Conservation (phyloP, 2,329 filamentous ascomycete genomes). For the Phialocephala subalpina region DNA sequence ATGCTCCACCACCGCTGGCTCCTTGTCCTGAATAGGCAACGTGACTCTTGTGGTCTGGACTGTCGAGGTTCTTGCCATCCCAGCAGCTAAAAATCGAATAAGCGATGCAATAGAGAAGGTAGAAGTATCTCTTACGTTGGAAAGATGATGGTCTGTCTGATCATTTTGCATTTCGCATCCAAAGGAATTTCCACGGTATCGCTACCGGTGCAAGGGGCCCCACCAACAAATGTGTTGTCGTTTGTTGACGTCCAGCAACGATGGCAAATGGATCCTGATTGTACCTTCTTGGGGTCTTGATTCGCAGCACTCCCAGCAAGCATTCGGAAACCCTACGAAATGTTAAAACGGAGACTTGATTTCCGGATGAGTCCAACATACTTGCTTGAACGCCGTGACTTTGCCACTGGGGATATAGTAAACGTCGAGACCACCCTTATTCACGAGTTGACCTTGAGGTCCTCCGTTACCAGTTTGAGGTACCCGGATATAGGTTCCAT, state of each 20-base stretch:
- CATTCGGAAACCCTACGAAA: conserved; percentile 32
- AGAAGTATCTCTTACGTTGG: conserved; percentile 44
- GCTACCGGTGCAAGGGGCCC: conserved; percentile 60
- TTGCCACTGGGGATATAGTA: conserved; percentile 35
- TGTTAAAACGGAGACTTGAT: conserved; percentile 19
- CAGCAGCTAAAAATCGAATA: conserved; percentile 74
- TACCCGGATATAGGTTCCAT: conserved; percentile 65
- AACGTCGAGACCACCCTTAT: conserved; percentile 33
- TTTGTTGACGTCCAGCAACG: conserved; percentile 48
- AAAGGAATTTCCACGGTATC: conserved; percentile 61
- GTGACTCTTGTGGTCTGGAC: no score
- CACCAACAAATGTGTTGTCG: conserved; percentile 64
- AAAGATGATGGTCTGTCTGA: conserved; percentile 63
- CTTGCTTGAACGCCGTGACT: conserved; percentile 46
- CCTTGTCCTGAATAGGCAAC: conserved; percentile 77
- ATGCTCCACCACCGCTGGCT: conserved; percentile 74
- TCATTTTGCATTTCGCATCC: conserved; percentile 58
- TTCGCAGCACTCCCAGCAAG: conserved; percentile 34
- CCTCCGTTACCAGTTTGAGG: conserved; percentile 58
- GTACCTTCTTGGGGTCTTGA: conserved; percentile 21
- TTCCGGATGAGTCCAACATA: conserved; percentile 51
- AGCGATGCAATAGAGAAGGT: conserved; percentile 44
- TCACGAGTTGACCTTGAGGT: conserved; percentile 30
- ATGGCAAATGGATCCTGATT: conserved; percentile 36
- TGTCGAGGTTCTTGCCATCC: conserved; percentile 75